Base-by-base conservation (phyloP, 2,329 filamentous ascomycete species). In the Uncinocarpus reesii region DNA sequence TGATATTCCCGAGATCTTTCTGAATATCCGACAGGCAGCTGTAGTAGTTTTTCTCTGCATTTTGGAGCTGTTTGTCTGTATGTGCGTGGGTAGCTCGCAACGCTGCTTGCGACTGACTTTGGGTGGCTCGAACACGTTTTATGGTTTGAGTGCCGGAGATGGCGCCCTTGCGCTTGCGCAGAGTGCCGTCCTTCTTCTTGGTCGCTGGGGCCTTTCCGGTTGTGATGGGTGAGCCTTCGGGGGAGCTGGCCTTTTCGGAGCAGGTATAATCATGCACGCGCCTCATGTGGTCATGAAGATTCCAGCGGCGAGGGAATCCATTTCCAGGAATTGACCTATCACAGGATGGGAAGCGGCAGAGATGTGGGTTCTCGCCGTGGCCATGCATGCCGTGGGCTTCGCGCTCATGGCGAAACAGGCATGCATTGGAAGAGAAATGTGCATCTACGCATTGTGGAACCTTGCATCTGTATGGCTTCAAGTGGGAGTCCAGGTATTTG, bases 401-500 rank as follows among this genome's bases (percentile, higher is more conserved):
- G 52, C 90, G 83, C 73, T 95, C 90, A 62, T 96, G 90, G 52
- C 90, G 86, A 52, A 95, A 84, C 21, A 95, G 78, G 67, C 90
- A 95, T 29, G 90, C 90, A 53, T 90, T 95, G 34, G 90, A 95
- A 13, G 90, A 95, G 68, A 96, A 96, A 45, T 85, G 82, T 55
- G 87, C 80, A 62, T 87, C 85, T 65, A 86, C 80, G 70, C 90
- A 96, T 20, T 80, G 78, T 53, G 81, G 75, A 56, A 83, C 76
- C 79, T 92, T 93, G 83, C 90, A 96, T 52, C 86, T 83, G 72
- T 95, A 96, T 13, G 90, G 90, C 77, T 93, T 95, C 62, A 95
- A 69, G 71, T 96, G 90, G 23, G 90, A 95, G 69, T 96, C 90
- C 57, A 96, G 81, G 60, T 92, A 95, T 77, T 96, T 96, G 77